phyloP scores from a whole-genome alignment of 2,329 filamentous ascomycete species.

The Hypomyces rosellus region DNA sequence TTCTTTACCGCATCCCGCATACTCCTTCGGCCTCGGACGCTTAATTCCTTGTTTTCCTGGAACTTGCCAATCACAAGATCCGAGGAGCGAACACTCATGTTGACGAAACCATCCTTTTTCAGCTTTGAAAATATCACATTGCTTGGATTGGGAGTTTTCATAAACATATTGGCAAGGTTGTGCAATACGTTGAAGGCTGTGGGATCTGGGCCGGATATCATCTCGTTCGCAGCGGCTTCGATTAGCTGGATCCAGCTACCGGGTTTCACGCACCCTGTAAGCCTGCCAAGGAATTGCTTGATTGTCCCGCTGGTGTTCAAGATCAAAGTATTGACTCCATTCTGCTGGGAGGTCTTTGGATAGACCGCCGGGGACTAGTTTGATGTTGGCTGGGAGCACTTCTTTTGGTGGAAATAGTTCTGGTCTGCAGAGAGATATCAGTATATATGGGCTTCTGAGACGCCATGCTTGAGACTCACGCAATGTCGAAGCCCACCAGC shows the following conservation, averaged over 20 bases:
- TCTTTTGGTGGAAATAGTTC: not conserved
- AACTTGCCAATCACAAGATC: constrained; percentile 9
- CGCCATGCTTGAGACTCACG: constrained; percentile 1
- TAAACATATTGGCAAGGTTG: constrained; percentile 3
- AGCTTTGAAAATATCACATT: not conserved
- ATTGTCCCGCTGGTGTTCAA: constrained; percentile 10
- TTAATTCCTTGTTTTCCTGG: constrained; percentile 5
- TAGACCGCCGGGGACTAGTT: not conserved
- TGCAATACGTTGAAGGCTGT: constrained; percentile 6
- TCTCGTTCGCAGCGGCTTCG: constrained; percentile 8
- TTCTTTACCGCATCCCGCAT: constrained; percentile 7
- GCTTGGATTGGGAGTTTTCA: constrained; percentile 5
- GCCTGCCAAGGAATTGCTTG: not conserved
- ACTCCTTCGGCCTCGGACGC: constrained; percentile 5
- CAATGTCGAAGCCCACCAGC: constrained; percentile 8
- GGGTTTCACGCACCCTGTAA: constrained; percentile 11
- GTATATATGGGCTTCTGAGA: not conserved
- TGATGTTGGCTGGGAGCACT: constrained; percentile 2
- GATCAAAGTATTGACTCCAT: constrained; percentile 9
- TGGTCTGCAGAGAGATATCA: not conserved
- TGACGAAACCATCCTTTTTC: not conserved
- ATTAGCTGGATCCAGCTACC: constrained; percentile 14
- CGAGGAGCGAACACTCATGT: constrained; percentile 1
- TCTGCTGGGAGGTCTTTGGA: constrained; percentile 1
- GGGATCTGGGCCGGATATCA: constrained; percentile 5